These are phyloP conservation scores for Anthoceros angustus DNA, from an alignment of 225 moss, liverwort and hornwort genomes.

Conservation along the genomic window DNA sequence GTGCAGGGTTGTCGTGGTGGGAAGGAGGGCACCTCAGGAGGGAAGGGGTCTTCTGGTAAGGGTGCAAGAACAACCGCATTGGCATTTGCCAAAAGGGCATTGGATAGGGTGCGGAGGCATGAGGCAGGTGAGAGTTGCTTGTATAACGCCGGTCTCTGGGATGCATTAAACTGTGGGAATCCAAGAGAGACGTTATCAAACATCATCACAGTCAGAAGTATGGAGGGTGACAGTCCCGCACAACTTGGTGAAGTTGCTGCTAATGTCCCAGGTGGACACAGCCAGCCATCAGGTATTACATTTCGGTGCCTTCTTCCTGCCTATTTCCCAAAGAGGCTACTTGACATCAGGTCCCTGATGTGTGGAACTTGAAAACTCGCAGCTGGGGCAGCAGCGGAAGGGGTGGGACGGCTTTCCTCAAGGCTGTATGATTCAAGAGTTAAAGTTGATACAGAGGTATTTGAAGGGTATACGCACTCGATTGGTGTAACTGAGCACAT, in stretches of 20 bases:
- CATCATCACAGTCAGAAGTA: slow-evolving; percentile 30
- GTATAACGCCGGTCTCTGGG: slow-evolving; percentile 45
- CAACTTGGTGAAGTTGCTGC: slow-evolving; percentile 13
- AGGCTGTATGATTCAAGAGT: slow-evolving; percentile 6
- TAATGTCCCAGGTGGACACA: neutral
- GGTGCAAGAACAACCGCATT: slow-evolving; percentile 58
- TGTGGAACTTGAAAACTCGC: neutral
- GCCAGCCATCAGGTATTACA: neutral
- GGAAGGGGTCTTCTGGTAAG: slow-evolving; percentile 67
- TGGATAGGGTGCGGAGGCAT: slow-evolving; percentile 55
- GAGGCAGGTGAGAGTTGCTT: slow-evolving; percentile 59
- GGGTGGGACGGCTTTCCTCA: neutral
- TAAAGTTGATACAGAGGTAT: slow-evolving; percentile 15
- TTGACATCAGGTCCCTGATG: neutral
- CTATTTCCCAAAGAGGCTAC: neutral
- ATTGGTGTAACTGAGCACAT: slow-evolving; percentile 21
- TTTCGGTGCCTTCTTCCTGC: neutral
- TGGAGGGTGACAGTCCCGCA: slow-evolving; percentile 15
- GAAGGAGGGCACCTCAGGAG: slow-evolving; percentile 14
- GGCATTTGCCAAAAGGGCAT: slow-evolving; percentile 51
- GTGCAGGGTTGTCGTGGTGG: slow-evolving; percentile 27
- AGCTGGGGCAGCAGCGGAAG: neutral
- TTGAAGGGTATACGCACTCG: slow-evolving; percentile 12
- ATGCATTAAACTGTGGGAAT: slow-evolving; percentile 61
- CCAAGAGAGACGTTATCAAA: slow-evolving; percentile 51